phyloP scores from a whole-genome alignment of 1,284 basidiomycete genomes.

The Coriolopsis trogii region DNA sequence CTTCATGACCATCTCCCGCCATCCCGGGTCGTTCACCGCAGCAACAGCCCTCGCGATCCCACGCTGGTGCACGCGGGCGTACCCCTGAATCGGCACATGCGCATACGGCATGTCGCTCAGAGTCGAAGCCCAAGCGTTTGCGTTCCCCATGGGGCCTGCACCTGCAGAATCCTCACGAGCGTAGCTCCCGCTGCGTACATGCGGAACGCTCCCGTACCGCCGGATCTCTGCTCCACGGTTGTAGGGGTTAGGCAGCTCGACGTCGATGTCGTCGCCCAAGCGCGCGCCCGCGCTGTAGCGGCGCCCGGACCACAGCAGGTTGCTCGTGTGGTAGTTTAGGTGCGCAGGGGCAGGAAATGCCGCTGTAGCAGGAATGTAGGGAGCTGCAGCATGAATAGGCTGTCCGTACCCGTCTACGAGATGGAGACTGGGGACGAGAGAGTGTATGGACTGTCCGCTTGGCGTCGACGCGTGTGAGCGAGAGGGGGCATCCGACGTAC shows the following conservation, averaged over 20 bases:
- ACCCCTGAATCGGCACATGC: neutral
- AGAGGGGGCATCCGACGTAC: constrained; percentile 11
- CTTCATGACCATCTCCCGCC: constrained; percentile 23
- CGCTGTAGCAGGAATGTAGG: no score
- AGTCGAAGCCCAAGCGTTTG: no score
- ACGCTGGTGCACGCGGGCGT: neutral
- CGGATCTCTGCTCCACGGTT: constrained; percentile 22
- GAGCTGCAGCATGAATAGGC: constrained; percentile 2
- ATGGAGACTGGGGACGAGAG: constrained; percentile 33
- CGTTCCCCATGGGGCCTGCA: neutral
- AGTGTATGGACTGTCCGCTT: constrained; percentile 32
- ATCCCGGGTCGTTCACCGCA: constrained; percentile 6
- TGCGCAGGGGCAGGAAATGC: no score
- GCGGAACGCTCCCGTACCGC: constrained; percentile 26
- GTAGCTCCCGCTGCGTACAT: constrained; percentile 12
- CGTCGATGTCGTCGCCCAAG: constrained; percentile 5
- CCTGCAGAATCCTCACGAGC: neutral
- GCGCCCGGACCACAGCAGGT: constrained; percentile 22
- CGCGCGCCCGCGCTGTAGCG: constrained; percentile 24
- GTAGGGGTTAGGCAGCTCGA: constrained; percentile 26
- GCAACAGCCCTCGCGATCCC: constrained; percentile 1
- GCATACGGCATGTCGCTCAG: neutral
- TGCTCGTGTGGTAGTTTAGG: no score
- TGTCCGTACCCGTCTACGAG: constrained; percentile 14
- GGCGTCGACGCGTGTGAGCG: constrained; percentile 24